Conservation (phyloP, 2,329 filamentous ascomycete genomes). For the Daldinia sp. region DNA sequence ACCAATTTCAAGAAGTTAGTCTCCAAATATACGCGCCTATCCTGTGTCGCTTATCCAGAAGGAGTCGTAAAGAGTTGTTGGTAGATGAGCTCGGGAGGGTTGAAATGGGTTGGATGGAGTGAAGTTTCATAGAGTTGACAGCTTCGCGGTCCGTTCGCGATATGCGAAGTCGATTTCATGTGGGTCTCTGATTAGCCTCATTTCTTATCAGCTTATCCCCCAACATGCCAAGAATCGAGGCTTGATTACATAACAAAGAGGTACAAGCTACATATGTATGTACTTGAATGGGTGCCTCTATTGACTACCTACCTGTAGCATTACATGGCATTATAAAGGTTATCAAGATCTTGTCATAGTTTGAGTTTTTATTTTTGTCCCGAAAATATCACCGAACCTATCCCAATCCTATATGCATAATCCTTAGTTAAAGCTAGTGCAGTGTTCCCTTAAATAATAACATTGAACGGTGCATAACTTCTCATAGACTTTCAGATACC, state of each 20-base stretch:
- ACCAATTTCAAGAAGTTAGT: neutral
- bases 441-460: neutral
- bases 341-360: neutral
- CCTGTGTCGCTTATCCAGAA: neutral
- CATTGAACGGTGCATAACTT: neutral
- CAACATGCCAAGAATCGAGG: slow-evolving; percentile 4
- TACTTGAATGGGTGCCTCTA: too few species aligned
- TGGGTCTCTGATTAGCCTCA: slow-evolving; percentile 15
- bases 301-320: too few species aligned
- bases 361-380: neutral
- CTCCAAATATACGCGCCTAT: neutral
- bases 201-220: slow-evolving; percentile 23
- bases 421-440: neutral
- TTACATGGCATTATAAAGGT: too few species aligned
- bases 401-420: neutral
- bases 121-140: slow-evolving; percentile 18
- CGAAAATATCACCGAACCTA: neutral
- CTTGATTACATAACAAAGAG: neutral
- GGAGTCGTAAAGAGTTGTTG: neutral
- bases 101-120: slow-evolving; percentile 6
- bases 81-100: neutral
- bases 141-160: slow-evolving; percentile 20
- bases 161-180: slow-evolving; percentile 18
- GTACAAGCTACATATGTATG: neutral
- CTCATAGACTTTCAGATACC: neutral